These are phyloP conservation scores for Xylariaceae sp. DNA, from an alignment of 2,329 filamentous ascomycete genomes.

Conservation along the genomic window DNA sequence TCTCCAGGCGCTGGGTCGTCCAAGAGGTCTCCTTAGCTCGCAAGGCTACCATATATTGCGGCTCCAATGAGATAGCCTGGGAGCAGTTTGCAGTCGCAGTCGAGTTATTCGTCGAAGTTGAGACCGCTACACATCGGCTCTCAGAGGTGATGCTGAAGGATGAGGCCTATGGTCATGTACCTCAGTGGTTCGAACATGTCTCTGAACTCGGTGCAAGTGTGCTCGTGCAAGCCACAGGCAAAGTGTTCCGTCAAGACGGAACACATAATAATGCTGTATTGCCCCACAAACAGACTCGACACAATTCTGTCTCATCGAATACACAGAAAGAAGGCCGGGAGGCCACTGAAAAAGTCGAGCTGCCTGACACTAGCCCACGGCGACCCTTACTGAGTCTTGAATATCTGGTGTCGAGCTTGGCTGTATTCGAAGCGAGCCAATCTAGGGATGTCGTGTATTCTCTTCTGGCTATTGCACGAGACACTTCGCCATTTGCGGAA, in stretches of 20 bases:
- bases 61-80: background rate
- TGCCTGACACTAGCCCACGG: slow-evolving; percentile 1
- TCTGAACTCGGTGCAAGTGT: slow-evolving; percentile 30
- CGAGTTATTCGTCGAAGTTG: slow-evolving; percentile 2
- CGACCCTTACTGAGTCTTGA: slow-evolving; percentile 27
- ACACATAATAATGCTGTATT: background rate
- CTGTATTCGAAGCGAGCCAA: slow-evolving; percentile 24
- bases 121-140: slow-evolving; percentile 12
- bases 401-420: slow-evolving; percentile 29
- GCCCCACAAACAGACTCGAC: too few relatives aligned
- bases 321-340: background rate
- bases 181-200: slow-evolving; percentile 30
- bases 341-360: background rate
- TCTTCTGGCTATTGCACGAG: slow-evolving; percentile 30
- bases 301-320: too few relatives aligned
- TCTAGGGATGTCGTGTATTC: slow-evolving; percentile 31
- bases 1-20: background rate
- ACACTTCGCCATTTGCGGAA: slow-evolving; percentile 19
- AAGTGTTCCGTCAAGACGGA: slow-evolving; percentile 20
- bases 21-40: background rate
- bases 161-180: slow-evolving; percentile 20
- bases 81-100: background rate
- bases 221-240: slow-evolving; percentile 30
- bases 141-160: slow-evolving; percentile 32
- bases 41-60: background rate